A percentile compares a stretch with the other conserved stretches of the same genome.
Conservation (phyloP, 306 rosid species). For the Hylodesmum podocarpum region DNA sequence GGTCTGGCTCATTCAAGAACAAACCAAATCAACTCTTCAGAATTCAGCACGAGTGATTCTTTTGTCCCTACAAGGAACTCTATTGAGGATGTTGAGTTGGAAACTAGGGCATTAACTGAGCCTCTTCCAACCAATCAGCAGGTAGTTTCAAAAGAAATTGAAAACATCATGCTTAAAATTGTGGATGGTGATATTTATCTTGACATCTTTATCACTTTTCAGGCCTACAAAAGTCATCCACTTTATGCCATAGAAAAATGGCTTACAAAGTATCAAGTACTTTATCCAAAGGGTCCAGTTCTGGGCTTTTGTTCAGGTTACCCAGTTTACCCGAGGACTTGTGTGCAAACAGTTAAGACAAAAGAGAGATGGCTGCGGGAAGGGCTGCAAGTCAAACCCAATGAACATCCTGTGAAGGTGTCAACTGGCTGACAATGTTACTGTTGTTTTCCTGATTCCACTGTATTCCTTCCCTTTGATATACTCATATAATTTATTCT, state of each 20-base stretch:
- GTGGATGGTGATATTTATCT: neutral
- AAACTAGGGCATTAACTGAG: constrained; percentile 96
- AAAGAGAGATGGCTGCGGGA: constrained; percentile 89
- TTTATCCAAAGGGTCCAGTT: constrained; percentile 89
- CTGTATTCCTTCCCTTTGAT: constrained; percentile 9
- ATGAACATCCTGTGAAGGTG: constrained; percentile 81
- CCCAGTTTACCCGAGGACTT: constrained; percentile 81
- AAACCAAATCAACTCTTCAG: constrained; percentile 31
- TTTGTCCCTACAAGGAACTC: constrained; percentile 55
- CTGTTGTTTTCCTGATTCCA: constrained; percentile 8
- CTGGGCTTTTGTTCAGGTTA: constrained; percentile 87
- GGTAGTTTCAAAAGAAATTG: constrained; percentile 46
- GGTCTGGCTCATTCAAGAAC: constrained; percentile 39
- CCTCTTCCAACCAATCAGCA: constrained; percentile 98
- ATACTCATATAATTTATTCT: constrained; percentile 1
- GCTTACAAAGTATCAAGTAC: constrained; percentile 84
- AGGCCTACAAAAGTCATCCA: constrained; percentile 87
- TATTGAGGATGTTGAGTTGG: constrained; percentile 93
- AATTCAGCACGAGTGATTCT: constrained; percentile 37
- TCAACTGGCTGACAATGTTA: constrained; percentile 29
- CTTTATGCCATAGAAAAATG: constrained; percentile 87
- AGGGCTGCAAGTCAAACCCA: constrained; percentile 82
- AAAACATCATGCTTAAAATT: constrained; percentile 21
- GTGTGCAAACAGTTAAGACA: constrained; percentile 83
- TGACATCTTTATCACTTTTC: constrained; percentile 34